Evolutionary conservation across 2,329 filamentous ascomycete species (phyloP), one percentile per base, ranked within the genome.

Genomic region (Colletotrichum sp.): DNA sequence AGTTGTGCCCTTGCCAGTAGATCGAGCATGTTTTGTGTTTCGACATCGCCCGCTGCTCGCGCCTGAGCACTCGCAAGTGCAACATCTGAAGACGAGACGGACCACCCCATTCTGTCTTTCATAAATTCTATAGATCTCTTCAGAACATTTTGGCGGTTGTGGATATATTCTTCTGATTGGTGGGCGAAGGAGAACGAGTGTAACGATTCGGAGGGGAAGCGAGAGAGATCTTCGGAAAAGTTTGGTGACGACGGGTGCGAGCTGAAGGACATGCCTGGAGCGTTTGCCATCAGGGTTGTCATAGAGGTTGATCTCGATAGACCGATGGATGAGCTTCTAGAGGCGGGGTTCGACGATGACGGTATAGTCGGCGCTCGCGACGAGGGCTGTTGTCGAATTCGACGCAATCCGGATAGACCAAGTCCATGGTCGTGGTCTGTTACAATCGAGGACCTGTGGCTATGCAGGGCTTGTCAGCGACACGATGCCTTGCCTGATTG

Each of bases 101-200:
- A 91, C 93, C 95, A 96, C 78, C 94, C 94, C 85, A 97, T 91
- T 78, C 95, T 94, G 82, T 98, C 96, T 81, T 95, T 94, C 94
- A 99, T 97, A 82, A 98, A 98, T 84, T 98, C 97, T 82, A 98
- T 93, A 10, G 96, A 98, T 75, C 96, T 91, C 85, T 98, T 98
- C 81, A 99, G 84, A 38, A 98, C 94, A 87, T 95, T 98, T 83
- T 98, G 96, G 70, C 97, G 94, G 83, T 92, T 98, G 83, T 98
- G 95, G 71, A 98, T 89, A 77, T 95, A 93, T 77, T 98, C 96
- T 81, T 98, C 96, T 5, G 96, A 96, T 84, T 98, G 96, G 79
- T 98, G 95, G 55, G 97, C 95, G 84, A 99, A 99, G 15, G 96
- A 98, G 86, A 99, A 99, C 3, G 97, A 99, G 85, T 99, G 97